Percentiles rank a stretch among this genome's conserved stretches.
phyloP scores from a whole-genome alignment of 2,329 filamentous ascomycete species.

The Aspergillus cejpii region DNA sequence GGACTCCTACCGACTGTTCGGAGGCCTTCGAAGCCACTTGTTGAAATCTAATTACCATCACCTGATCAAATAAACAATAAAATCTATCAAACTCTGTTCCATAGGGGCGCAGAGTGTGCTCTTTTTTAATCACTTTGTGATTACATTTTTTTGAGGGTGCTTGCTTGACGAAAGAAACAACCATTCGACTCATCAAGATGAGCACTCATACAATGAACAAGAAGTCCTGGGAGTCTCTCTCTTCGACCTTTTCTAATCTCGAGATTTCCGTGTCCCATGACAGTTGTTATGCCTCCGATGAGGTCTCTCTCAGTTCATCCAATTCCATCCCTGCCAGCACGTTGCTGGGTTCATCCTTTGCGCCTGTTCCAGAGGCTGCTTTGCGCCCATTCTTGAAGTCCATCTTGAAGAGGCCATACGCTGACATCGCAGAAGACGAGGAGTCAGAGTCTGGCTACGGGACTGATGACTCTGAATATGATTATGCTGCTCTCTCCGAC shows the following conservation, averaged over 20 bases:
- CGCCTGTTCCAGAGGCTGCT: constrained; percentile 17
- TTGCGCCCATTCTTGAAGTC: constrained; percentile 27
- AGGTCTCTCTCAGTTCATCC: constrained; percentile 31
- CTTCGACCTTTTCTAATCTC: constrained; percentile 32
- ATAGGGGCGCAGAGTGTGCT: background rate
- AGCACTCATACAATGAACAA: constrained; percentile 20
- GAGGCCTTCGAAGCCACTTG: constrained; percentile 29
- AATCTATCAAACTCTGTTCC: background rate
- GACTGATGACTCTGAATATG: constrained; percentile 29
- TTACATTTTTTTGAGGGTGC: background rate
- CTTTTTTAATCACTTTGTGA: background rate
- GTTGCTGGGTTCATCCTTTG: constrained; percentile 19
- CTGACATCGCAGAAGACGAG: constrained; percentile 22
- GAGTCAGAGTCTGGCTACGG: constrained; percentile 36
- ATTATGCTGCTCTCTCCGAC: constrained; percentile 22
- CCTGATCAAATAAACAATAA: constrained; percentile 6
- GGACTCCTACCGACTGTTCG: constrained; percentile 24
- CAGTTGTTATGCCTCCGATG: constrained; percentile 37
- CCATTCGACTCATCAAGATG: constrained; percentile 20
- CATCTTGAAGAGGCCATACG: constrained; percentile 30
- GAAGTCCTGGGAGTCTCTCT: constrained; percentile 35
- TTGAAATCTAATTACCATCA: constrained; percentile 9
- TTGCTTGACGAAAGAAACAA: background rate
- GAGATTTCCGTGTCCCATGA: constrained; percentile 36
- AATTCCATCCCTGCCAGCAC: constrained; percentile 19